Evolutionary conservation across 805 yeast species (phyloP).

Genomic region (Blastobotrys terrestris): DNA sequence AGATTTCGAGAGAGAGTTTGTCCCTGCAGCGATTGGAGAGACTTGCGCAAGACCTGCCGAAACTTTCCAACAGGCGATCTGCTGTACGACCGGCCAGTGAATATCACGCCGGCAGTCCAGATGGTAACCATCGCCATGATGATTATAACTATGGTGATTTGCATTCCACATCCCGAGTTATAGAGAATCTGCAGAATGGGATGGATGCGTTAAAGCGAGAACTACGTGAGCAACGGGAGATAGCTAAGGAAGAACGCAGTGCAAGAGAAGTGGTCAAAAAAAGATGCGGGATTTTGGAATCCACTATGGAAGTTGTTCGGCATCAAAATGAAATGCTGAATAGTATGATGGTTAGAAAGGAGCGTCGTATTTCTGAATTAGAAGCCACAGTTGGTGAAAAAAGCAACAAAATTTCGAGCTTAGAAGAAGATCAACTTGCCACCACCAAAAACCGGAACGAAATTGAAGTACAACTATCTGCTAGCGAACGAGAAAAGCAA

Average conservation of each 20-base stretch:
- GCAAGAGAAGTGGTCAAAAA: conserved; percentile 39
- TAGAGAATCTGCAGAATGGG: conserved; percentile 39
- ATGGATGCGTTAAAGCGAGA: conserved; percentile 53
- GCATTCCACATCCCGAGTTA: conserved; percentile 17
- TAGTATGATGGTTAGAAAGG: conserved; percentile 62
- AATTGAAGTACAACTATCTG: conserved; percentile 5
- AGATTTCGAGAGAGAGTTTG: conserved; percentile 23
- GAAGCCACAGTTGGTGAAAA: conserved; percentile 42
- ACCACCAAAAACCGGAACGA: conserved; percentile 5
- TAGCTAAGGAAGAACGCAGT: conserved; percentile 46
- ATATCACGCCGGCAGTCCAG: background rate
- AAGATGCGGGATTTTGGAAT: conserved; percentile 18
- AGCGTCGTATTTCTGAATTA: conserved; percentile 58
- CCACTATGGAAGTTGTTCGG: conserved; percentile 39
- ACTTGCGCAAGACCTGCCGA: conserved; percentile 20
- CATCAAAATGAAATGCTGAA: conserved; percentile 74
- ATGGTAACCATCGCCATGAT: background rate
- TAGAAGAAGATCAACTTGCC: conserved; percentile 5
- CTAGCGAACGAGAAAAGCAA: conserved; percentile 47
- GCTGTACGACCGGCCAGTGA: conserved; percentile 1
- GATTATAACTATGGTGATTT: conserved; percentile 4
- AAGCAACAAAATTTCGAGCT: conserved; percentile 6
- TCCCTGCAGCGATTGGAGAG: conserved; percentile 30
- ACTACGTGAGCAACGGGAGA: conserved; percentile 33
- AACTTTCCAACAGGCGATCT: background rate